Base-by-base conservation (phyloP, 1,284 basidiomycete species). In the Tilletia horrida region DNA sequence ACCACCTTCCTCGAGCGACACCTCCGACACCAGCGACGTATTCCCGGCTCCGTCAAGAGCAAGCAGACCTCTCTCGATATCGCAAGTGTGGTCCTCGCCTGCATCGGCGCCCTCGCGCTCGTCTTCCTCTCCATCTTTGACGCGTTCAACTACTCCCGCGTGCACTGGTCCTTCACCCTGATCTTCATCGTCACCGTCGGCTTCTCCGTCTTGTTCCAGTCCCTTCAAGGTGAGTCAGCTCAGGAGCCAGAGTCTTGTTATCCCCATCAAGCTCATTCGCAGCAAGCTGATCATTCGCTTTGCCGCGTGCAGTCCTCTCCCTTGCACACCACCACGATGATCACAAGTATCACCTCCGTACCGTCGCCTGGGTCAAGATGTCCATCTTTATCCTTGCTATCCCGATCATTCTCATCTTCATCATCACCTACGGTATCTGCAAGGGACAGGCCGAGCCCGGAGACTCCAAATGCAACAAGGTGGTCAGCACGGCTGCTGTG, bases 131-230 rank as follows among this genome's bases (percentile, higher is more conserved):
- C 82, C 62, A 66, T 74, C 44, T 80, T 81, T 47, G 72, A 85
- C 71, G 80, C 82, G 1, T 84, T 82, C 76, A 72, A 82, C 73
- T 82, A 85, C 75, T 76, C 80, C 16, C 82, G 66, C 0, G 79
- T 84, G 1, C 85, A 86, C 73, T 85, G 85, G 85, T 73, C 76
- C 31, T 83, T 84, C 81, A 84, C 85, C 0, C 67, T 83, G 18
- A 77, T 85, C 62, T 86, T 86, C 72, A 79, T 86, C 66, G 81
- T 84, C 42, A 82, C 81, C 64, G 80, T 84, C 11, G 85, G 84
- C 16, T 67, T 86, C 16, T 83, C 83, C 14, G 85, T 85, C 40
- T 79, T 84, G 55, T 84, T 84, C 75, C 85, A 86, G 71, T 82
- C 83, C 1, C 76, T 82, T 40, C 83, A 86, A 71, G 35, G 35